phyloP scores from a whole-genome alignment of 2,329 filamentous ascomycete species.

The Colletotrichum trifolii region DNA sequence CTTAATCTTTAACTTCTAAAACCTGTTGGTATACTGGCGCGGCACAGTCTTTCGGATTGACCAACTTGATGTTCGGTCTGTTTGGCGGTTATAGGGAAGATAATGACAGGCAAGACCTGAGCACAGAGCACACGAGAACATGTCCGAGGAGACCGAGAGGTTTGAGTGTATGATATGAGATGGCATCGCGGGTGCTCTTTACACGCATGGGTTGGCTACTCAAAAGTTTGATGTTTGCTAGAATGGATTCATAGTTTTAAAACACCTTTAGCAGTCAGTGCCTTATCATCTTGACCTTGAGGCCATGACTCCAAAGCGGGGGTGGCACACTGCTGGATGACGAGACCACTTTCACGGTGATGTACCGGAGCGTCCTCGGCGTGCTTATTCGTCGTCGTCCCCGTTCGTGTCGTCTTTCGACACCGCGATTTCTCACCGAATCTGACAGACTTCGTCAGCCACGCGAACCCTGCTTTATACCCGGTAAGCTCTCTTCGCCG shows the following conservation, averaged over 20 bases:
- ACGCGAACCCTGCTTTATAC: background rate
- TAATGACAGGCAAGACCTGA: background rate
- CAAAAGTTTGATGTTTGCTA: constrained; percentile 14
- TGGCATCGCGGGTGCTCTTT: background rate
- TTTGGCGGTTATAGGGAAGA: background rate
- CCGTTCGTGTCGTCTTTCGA: too few relatives aligned
- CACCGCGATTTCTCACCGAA: too few relatives aligned
- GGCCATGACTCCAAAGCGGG: too few relatives aligned
- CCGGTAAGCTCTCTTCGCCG: background rate
- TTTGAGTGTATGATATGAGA: constrained; percentile 10
- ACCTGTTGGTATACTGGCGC: background rate
- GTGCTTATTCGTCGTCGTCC: too few relatives aligned
- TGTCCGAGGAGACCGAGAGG: background rate
- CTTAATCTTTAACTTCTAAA: constrained; percentile 24
- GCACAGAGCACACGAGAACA: background rate
- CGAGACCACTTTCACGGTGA: too few relatives aligned
- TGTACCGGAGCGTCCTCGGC: too few relatives aligned
- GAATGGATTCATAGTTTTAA: constrained; percentile 15
- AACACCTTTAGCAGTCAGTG: background rate
- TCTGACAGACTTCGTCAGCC: too few relatives aligned
- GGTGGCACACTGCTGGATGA: too few relatives aligned
- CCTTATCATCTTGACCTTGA: background rate
- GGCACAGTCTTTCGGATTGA: background rate
- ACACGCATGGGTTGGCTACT: constrained; percentile 5
- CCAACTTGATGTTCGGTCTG: background rate